These are phyloP conservation scores for Mortierella antarctica DNA, from an alignment of 192 early-diverging fungal species.

Conservation along the genomic window DNA sequence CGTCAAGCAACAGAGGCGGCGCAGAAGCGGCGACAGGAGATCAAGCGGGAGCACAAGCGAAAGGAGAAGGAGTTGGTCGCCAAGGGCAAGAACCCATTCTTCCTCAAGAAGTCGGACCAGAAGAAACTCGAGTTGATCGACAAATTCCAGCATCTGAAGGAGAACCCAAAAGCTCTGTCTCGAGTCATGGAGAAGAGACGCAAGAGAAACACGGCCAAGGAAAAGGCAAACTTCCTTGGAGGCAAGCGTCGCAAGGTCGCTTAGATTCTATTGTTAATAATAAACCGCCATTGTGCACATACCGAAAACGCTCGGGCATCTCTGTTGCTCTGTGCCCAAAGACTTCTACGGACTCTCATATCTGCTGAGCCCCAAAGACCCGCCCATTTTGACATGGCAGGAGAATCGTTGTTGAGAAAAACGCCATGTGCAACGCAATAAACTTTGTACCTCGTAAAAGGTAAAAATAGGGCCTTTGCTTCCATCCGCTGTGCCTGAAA, in stretches of 20 bases:
- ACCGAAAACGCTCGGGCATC: too few species aligned
- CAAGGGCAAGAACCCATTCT: constrained; percentile 95
- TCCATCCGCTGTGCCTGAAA: too few species aligned
- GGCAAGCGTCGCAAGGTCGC: constrained; percentile 46
- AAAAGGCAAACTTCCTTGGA: constrained; percentile 75
- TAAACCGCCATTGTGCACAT: too few species aligned
- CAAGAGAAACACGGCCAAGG: constrained; percentile 92
- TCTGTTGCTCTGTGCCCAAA: too few species aligned
- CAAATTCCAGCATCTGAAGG: constrained; percentile 79
- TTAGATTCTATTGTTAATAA: background rate
- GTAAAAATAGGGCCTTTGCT: too few species aligned
- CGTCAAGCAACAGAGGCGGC: constrained; percentile 58
- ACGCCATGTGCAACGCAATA: too few species aligned
- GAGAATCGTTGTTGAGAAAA: too few species aligned
- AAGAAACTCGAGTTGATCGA: constrained; percentile 89
- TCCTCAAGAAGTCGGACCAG: constrained; percentile 86
- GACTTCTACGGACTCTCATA: too few species aligned
- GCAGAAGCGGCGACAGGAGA: constrained; percentile 63
- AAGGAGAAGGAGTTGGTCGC: constrained; percentile 82
- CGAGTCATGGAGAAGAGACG: constrained; percentile 91
- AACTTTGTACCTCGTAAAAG: too few species aligned
- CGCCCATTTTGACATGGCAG: too few species aligned
- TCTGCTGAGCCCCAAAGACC: too few species aligned
- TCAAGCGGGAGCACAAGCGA: constrained; percentile 84
- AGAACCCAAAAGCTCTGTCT: constrained; percentile 78